Base-by-base conservation (phyloP, 2,329 filamentous ascomycete species). In the Fusarium chlamydosporum region DNA sequence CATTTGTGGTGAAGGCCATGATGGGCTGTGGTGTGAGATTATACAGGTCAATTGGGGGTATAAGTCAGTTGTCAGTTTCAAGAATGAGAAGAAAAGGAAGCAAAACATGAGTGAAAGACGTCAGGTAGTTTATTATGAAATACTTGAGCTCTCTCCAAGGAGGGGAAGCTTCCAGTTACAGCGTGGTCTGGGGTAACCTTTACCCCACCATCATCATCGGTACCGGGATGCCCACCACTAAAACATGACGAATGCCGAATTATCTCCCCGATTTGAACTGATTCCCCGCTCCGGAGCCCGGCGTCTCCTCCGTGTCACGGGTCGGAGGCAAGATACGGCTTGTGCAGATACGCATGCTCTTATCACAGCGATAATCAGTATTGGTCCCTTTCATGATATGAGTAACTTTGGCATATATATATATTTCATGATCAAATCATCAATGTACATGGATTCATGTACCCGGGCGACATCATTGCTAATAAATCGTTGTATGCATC, bases 1-100 rank as follows among this genome's bases (percentile, higher is more conserved):
- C 91, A 79, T 92, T 96, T 72, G 92, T 97, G 78, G 92, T 92
- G 85, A 98, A 94, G 62, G 91, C 84, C 94, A 96, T 96, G 67
- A 70, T 85, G 63, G 56, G 61, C 63, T 38, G 26, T 26, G 20
- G 33, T 15, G 35, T 7, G n/a, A 18, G 11, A 37, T 41, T 31
- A 37, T n/a, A 47, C n/a, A 43, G 29, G 26, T 34, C 61, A 61
- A 65, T 65, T 54, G 37, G 23, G 29, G 37, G 54, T 23, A 35
- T 54, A n/a, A 60, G 37, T 13, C 41, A 33, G 60, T 23, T 10
- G 20, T 43, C 26, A 18, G 31, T 43, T 45, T 41, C 40, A 38
- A 40, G 58, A 42, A 31, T 33, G 16, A 52, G 33, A 20, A 34
- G 43, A 48, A 53, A 7, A 61, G 13, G 26, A 31, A 20, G 18